Base-by-base conservation (phyloP, 1,284 basidiomycete species). In the Sporisorium sorghi region DNA sequence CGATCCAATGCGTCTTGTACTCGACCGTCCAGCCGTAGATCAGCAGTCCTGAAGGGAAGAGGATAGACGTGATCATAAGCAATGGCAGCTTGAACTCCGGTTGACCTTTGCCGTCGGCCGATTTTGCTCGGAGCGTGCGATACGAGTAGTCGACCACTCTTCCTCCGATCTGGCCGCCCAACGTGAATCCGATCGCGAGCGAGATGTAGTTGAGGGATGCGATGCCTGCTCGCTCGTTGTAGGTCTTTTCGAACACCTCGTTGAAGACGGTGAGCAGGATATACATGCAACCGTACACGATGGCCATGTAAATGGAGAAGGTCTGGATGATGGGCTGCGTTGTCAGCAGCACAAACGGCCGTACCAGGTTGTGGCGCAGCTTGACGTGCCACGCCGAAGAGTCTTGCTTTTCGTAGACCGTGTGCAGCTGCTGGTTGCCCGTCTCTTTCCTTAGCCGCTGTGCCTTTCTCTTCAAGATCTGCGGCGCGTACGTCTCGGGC, bases 11-110 rank as follows among this genome's bases (percentile, higher is more conserved):
- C 0, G 88, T 78, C 24, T 85, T 81, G 1, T 86, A 82, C 53
- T 90, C 78, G 5, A 89, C 89, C 0, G 88, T 86, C 91, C 91
- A 92, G 14, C 91, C 91, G 1, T 88, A 84, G 12, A 91, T 84
- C 21, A 92, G 81, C 9, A 91, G 82, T 0, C 91, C 91, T 0
- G 88, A 88, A 0, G 85, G 84, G 7, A 91, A 86, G 2, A 89
- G 12, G 2, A 89, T 64, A 0, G 88, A 87, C 0, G 89, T 89
- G 0, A 89, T 87, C 23, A 91, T 77, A 87, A 92, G 88, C 2
- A 88, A 85, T 0, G 89, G 90, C 26, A 80, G 57, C 59, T 69
- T 60, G 64, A 55, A 77, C 28, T 58, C 63, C 0, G 90, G 90
- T 56, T 87, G 86, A 7, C 90, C 89, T 14, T 86, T 83, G 0